Base-by-base conservation (phyloP, 2,329 filamentous ascomycete species). In the Fusarium sp. region DNA sequence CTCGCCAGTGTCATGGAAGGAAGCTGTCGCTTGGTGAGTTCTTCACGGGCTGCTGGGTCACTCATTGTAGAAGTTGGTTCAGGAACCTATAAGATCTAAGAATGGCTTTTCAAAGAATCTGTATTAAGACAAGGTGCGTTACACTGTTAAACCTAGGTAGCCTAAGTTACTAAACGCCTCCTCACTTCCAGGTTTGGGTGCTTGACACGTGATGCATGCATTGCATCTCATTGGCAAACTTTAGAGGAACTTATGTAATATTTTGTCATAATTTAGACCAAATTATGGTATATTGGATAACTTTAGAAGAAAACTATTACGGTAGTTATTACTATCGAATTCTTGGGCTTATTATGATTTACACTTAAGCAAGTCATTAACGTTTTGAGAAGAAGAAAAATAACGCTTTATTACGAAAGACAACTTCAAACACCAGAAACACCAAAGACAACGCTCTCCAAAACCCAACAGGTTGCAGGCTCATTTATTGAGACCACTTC, bases 21-120 rank as follows among this genome's bases (percentile, higher is more conserved):
- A n/a, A 69, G 67, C n/a, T 59, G 58, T 17, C 67, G 55, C 59
- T 70, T 69, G 56, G 58, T 64, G 3, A 70, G 51, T 6, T 69
- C 65, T 48, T 54, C 32, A 6, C 65, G 67, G 7, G 59, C 42
- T 10, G 45, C 22, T 36, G 48, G 47, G 26, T 45, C 54, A 24
- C 54, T 69, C 65, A 71, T 71, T 15, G 12, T 68, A 6, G 30
- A 8, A 4, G 14, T 20, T 48, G 9, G 1, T 52, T 11, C 2
- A 22, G 11, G 22, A 45, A 6, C 20, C 26, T 38, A 11, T 13
- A 2, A 14, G 36, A 52, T 20, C n/a, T 4, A 30, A 17, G 6
- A 26, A 51, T 12, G 13, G 6, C 11, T 13, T 26, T 44, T 2
- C 5, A n/a, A 17, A 20, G 18, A 55, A 34, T n/a, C 11, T n/a